Evolutionary conservation across 2,329 filamentous ascomycete genomes (phyloP).

Genomic region (Colletotrichum eremochloae): DNA sequence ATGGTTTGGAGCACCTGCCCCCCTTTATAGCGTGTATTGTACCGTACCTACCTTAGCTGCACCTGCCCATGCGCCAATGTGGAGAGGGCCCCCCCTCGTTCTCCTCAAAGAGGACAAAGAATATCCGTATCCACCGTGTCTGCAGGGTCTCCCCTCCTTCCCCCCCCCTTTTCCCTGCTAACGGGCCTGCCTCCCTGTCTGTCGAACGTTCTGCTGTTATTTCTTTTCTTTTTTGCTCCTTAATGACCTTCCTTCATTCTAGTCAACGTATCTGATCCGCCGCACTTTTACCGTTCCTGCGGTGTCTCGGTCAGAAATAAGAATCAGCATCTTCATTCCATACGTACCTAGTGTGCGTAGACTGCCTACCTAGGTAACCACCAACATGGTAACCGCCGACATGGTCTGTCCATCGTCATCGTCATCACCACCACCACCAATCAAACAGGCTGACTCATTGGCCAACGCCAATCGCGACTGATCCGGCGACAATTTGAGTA

Average conservation of each 20-base stretch:
- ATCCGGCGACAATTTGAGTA: neutral
- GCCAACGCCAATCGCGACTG: neutral
- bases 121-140: neutral
- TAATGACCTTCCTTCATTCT: neutral
- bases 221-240: conserved; percentile 1
- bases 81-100: neutral
- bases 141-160: conserved; percentile 8
- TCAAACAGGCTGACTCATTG: neutral
- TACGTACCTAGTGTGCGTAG: too few species aligned
- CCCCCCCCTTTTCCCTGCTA: conserved; percentile 21
- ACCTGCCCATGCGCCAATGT: too few species aligned
- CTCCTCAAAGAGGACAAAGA: neutral
- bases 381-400: too few species aligned
- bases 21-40: too few species aligned
- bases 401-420: too few species aligned
- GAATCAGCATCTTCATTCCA: neutral
- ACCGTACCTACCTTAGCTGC: too few species aligned
- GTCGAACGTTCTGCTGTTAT: neutral
- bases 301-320: neutral
- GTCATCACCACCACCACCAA: neutral
- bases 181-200: neutral
- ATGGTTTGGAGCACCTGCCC: neutral
- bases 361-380: too few species aligned
- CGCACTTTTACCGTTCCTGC: neutral
- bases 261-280: neutral